These are phyloP conservation scores for Cunninghamia lanceolata DNA, from an alignment of 75 land plant species.

Conservation along the genomic window DNA sequence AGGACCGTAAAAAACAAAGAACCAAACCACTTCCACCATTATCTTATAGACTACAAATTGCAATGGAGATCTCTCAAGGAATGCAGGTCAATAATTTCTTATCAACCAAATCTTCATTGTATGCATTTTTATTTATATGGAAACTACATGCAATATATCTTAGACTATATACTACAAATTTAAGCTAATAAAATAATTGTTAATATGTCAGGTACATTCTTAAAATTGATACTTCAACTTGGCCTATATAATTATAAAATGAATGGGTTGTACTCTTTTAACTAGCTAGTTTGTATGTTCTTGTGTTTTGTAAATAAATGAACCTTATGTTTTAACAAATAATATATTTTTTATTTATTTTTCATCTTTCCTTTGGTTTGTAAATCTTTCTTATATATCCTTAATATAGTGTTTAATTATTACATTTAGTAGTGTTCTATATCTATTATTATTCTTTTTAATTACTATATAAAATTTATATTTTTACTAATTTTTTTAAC, in stretches of 20 bases:
- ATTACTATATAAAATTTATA: not conserved
- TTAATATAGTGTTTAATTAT: too few relatives aligned
- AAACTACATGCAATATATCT: too few relatives aligned
- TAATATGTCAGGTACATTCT: too few relatives aligned
- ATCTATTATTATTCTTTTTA: not conserved
- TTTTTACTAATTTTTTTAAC: not conserved
- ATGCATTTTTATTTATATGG: too few relatives aligned
- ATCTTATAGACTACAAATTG: conserved; percentile 30
- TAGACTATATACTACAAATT: not conserved
- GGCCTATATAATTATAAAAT: too few relatives aligned
- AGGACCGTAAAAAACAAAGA: conserved; percentile 25
- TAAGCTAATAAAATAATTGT: too few relatives aligned
- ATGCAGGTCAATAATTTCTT: conserved; percentile 20
- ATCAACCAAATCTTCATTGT: not conserved
- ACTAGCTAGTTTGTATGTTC: too few relatives aligned
- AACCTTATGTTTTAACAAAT: not conserved
- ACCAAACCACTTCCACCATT: conserved; percentile 36
- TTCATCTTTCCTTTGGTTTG: not conserved
- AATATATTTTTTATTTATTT: not conserved
- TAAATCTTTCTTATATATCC: not conserved
- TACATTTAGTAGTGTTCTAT: too few relatives aligned
- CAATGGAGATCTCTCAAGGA: conserved; percentile 46
- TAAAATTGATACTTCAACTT: too few relatives aligned
- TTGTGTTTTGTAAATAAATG: too few relatives aligned
- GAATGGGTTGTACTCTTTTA: too few relatives aligned